These are phyloP conservation scores for Irpex sp. DNA, from an alignment of 1,284 basidiomycete genomes.

Conservation along the genomic window DNA sequence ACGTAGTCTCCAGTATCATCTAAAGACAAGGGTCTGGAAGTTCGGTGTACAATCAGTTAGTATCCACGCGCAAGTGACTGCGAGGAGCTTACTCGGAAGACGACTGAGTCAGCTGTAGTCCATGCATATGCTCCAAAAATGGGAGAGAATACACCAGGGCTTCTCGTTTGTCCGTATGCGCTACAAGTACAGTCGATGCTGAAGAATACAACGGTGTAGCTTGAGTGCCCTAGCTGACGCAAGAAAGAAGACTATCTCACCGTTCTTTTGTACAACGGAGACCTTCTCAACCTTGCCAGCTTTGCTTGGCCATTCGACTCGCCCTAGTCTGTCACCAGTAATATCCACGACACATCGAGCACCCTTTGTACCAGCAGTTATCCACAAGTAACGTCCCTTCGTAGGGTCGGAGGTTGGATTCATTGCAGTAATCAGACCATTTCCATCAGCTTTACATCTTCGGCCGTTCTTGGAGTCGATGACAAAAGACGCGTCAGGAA, in stretches of 20 bases:
- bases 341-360: conserved; percentile 50
- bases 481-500: conserved; percentile 52
- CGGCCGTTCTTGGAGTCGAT: conserved; percentile 56
- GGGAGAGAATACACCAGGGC: conserved; percentile 68
- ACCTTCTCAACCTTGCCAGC: conserved; percentile 41
- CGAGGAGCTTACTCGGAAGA: conserved; percentile 33
- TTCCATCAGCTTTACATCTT: conserved; percentile 39
- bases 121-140: conserved; percentile 51
- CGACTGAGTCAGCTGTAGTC: conserved; percentile 37
- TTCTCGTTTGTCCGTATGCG: conserved; percentile 51
- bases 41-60: not conserved
- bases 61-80: not conserved
- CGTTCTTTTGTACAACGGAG: conserved; percentile 49
- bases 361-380: conserved; percentile 54
- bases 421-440: conserved; percentile 32
- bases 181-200: conserved; percentile 43
- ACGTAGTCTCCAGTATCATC: conserved; percentile 56
- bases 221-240: not conserved
- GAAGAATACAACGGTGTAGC: conserved; percentile 34
- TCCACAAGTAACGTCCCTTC: conserved; percentile 33
- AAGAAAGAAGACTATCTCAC: conserved; percentile 27
- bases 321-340: conserved; percentile 53
- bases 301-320: conserved; percentile 52
- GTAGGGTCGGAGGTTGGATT: conserved; percentile 8
- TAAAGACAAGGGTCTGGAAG: conserved; percentile 38